phyloP scores from a whole-genome alignment of 768 basidiomycete species.

The Rhizopogon roseolus region DNA sequence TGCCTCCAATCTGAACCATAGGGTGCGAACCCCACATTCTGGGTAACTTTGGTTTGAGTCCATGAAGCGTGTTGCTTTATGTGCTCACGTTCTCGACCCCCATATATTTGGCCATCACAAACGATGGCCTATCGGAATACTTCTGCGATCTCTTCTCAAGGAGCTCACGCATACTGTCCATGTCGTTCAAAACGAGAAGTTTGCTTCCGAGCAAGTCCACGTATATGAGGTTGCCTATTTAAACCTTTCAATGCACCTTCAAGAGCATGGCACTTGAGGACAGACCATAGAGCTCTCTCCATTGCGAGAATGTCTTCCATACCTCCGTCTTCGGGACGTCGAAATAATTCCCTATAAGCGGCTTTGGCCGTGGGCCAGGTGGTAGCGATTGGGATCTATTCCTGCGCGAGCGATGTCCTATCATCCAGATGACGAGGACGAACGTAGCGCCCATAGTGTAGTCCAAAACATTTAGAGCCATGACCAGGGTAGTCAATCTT shows the following conservation, averaged over 20 bases:
- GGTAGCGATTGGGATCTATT: constrained; percentile 13
- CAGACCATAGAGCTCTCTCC: constrained; percentile 12
- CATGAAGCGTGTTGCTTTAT: background rate
- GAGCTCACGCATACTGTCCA: constrained; percentile 23
- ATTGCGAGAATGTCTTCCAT: constrained; percentile 20
- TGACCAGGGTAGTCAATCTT: background rate
- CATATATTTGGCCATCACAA: constrained; percentile 6
- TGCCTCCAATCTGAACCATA: constrained; percentile 8
- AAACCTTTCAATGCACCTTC: background rate
- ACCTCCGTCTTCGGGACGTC: constrained; percentile 15
- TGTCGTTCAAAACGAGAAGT: constrained; percentile 18
- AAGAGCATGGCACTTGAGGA: background rate
- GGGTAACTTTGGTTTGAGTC: background rate
- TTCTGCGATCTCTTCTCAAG: constrained; percentile 23
- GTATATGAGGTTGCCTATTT: constrained; percentile 14
- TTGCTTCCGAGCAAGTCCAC: constrained; percentile 5
- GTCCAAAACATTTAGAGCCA: background rate
- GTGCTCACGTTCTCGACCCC: constrained; percentile 2
- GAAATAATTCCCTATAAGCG: constrained; percentile 21
- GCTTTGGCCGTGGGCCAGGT: constrained; percentile 21
- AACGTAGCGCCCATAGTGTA: background rate
- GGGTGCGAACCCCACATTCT: constrained; percentile 10
- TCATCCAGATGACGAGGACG: background rate
- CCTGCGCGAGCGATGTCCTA: background rate
- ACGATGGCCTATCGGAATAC: constrained; percentile 11